These are phyloP conservation scores for Blastobotrys chiropterorum DNA, from an alignment of 805 yeast species.

Conservation along the genomic window DNA sequence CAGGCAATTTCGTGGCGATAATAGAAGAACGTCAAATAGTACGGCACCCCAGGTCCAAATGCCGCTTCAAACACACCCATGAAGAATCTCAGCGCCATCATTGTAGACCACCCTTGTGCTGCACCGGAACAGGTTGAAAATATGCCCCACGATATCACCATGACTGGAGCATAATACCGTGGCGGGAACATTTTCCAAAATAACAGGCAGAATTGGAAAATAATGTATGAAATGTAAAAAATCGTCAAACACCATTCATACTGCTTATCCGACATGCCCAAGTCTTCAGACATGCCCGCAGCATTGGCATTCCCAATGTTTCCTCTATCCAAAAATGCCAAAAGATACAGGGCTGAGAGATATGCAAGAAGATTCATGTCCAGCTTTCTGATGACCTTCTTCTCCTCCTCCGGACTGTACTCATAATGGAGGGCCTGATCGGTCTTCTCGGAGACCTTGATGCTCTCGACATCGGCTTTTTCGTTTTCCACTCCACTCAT, in stretches of 20 bases:
- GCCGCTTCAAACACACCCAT: slow-evolving; percentile 34
- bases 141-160: slow-evolving; percentile 46
- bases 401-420: slow-evolving; percentile 18
- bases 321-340: slow-evolving; percentile 45
- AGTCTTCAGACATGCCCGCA: slow-evolving; percentile 42
- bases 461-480: too few species aligned
- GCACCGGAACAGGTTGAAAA: slow-evolving; percentile 43
- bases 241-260: slow-evolving; percentile 41
- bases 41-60: slow-evolving; percentile 29
- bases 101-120: slow-evolving; percentile 36
- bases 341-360: slow-evolving; percentile 40
- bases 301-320: slow-evolving; percentile 49
- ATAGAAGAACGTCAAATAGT: slow-evolving; percentile 29
- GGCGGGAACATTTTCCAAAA: slow-evolving; percentile 39
- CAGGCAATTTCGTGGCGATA: slow-evolving; percentile 25
- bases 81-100: slow-evolving; percentile 37
- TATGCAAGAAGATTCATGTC: slow-evolving; percentile 42
- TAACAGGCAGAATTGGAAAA: slow-evolving; percentile 38
- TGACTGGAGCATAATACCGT: slow-evolving; percentile 38
- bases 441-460: too few species aligned
- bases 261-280: slow-evolving; percentile 36
- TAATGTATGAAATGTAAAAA: slow-evolving; percentile 42
- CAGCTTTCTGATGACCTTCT: slow-evolving; percentile 29
- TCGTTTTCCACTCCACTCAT: too few species aligned
- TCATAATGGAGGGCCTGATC: background rate